These are phyloP conservation scores for Boletus vermiculosoides DNA, from an alignment of 768 basidiomycete species.

Conservation along the genomic window DNA sequence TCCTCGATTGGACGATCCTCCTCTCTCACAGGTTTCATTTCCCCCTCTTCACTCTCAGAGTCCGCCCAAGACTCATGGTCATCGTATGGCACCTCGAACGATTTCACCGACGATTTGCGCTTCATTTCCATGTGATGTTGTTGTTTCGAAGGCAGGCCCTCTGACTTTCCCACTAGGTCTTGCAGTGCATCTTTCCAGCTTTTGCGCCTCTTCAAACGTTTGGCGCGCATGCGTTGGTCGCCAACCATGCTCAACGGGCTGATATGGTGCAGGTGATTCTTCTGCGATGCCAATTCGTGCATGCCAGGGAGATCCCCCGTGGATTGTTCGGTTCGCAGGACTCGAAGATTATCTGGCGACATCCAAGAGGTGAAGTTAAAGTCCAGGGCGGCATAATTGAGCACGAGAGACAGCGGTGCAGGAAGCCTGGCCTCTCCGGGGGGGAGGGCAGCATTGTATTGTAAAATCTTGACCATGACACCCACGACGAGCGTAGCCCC, in stretches of 20 bases:
- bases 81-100: slow-evolving; percentile 28
- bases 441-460: slow-evolving; percentile 44
- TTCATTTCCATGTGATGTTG: slow-evolving; percentile 24
- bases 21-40: slow-evolving; percentile 50
- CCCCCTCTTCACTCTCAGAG: slow-evolving; percentile 49
- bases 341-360: slow-evolving; percentile 77
- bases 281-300: slow-evolving; percentile 68
- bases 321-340: slow-evolving; percentile 85
- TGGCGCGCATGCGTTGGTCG: slow-evolving; percentile 47
- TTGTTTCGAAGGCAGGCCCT: slow-evolving; percentile 19
- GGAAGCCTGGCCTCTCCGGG: slow-evolving; percentile 48
- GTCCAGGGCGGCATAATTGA: slow-evolving; percentile 90
- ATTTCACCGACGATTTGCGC: slow-evolving; percentile 30
- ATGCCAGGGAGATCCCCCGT: slow-evolving; percentile 76
- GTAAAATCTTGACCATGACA: slow-evolving; percentile 82
- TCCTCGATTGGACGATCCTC: slow-evolving; percentile 76
- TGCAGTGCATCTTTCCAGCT: slow-evolving; percentile 63
- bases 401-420: slow-evolving; percentile 76
- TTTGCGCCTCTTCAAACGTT: slow-evolving; percentile 47
- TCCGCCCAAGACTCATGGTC: slow-evolving; percentile 56
- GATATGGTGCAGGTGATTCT: slow-evolving; percentile 84
- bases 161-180: slow-evolving; percentile 44
- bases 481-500: slow-evolving; percentile 87
- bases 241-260: slow-evolving; percentile 91
- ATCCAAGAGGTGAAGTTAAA: slow-evolving; percentile 99